A percentile compares a stretch with the other conserved stretches of the same genome.
These are phyloP conservation scores for Daldinia vernicosa DNA, from an alignment of 495 filamentous ascomycete species.

Conservation along the genomic window DNA sequence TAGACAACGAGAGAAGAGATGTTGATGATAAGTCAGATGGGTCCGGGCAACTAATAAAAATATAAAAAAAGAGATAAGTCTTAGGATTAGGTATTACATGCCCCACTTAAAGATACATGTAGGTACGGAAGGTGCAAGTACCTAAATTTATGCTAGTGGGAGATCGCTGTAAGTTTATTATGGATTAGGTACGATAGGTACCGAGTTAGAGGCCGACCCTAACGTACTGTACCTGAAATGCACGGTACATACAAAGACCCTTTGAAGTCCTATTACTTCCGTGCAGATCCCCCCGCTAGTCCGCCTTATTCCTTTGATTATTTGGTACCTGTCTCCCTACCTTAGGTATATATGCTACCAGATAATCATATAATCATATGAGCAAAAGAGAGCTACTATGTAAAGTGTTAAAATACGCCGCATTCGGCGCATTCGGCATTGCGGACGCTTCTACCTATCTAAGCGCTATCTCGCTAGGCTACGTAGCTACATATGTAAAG, in stretches of 20 bases:
- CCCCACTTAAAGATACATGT: slow-evolving; percentile 24
- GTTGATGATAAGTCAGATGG: slow-evolving; percentile 20
- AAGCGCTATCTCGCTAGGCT: neutral
- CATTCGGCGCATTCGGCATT: slow-evolving; percentile 35
- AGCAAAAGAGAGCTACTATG: neutral
- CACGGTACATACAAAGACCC: slow-evolving; percentile 24
- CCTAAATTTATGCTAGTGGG: slow-evolving; percentile 12
- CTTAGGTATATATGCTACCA: too few species aligned
- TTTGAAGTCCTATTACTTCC: slow-evolving; percentile 23
- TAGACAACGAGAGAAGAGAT: neutral
- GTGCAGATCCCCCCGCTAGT: slow-evolving; percentile 39
- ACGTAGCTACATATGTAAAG: slow-evolving; percentile 8
- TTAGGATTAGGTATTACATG: slow-evolving; percentile 26
- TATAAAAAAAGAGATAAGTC: slow-evolving; percentile 19
- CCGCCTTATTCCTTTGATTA: slow-evolving; percentile 21
- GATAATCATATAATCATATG: neutral
- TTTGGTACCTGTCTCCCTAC: slow-evolving; percentile 10
- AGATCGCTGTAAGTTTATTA: slow-evolving; percentile 20
- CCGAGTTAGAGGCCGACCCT: neutral
- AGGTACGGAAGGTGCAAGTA: slow-evolving; percentile 21
- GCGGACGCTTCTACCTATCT: slow-evolving; percentile 6
- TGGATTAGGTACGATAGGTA: neutral
- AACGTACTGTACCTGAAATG: slow-evolving; percentile 20
- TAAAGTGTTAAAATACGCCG: neutral
- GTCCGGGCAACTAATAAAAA: slow-evolving; percentile 17